Base-by-base conservation (phyloP, 2,329 filamentous ascomycete genomes). In the Clarireedia monteithiana region DNA sequence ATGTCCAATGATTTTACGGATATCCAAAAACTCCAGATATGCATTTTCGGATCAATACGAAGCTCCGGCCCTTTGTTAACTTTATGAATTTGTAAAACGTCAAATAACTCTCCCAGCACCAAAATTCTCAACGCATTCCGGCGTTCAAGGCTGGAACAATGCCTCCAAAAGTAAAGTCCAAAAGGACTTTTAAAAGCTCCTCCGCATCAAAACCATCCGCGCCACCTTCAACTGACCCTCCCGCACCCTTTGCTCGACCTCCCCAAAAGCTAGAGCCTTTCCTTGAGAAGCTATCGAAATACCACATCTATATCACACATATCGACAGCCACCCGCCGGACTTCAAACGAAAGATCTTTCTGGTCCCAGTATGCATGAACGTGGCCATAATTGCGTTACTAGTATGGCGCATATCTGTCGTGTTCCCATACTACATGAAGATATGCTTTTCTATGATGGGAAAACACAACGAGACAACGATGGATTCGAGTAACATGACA, bases 281-380 rank as follows among this genome's bases (percentile, higher is more conserved):
- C 68, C 77, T 88, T 66, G 73, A 79, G 38, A 79, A 76, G 45
- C 83, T 96, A 58, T 79, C 83, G 57, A 76, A 80, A 55, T 73
- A 80, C 55, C 83, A 89, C 70, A 79, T 95, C 68, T 96, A 96
- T 78, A 81, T 96, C 66, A 79, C 86, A 30, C 91, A 96, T 74
- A 76, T 95, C 71, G 91, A 96, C 76, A 74, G 73, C 58, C 84
- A 86, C 59, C 83, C 85, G 0, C 71, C 73, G 20, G 76, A 78
- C 27, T 83, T 91, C 73, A 96, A 96, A 73, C 82, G 82, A 69
- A 87, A 89, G 66, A 86, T 95, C 65, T 96, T 96, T 72, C 66
- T 83, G 48, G 84, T 96, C 0, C 90, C 91, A 15, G 77, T 90
- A 17, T 70, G 84, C 17, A 83, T 96, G 72, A 96, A 96, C 71